Base-by-base conservation (phyloP, 139 green algal genomes). In the Diplosphaera chodatii region DNA sequence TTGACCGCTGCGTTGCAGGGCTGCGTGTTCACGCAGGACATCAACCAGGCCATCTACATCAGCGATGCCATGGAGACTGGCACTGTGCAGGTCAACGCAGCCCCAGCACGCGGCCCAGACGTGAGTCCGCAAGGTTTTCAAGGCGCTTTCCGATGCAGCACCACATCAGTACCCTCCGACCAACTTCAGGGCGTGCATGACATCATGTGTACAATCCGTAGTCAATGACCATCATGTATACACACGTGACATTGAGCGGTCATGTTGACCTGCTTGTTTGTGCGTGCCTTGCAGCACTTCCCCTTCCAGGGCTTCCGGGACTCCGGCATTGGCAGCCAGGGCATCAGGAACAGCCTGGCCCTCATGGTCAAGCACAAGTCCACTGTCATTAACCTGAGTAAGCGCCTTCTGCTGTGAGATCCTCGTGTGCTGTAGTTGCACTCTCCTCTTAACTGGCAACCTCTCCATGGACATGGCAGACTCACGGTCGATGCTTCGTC, bases 341-440 rank as follows among this genome's bases (percentile, higher is more conserved):
- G 94, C 63, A 91, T 98, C 32, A 82, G 75, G 29, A 96, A 97
- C 83, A 87, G 66, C 29, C 89, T 98, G 41, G 77, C 81, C 16
- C 88, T 97, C 82, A 97, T 98, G 93, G 88, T 84, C 68, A 98
- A 97, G 82, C 88, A 82, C 55, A 98, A 98, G 86, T 89, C 77
- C 64, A 97, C 92, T 0, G 94, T 98, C 8, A 91, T 97, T 70
- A 97, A 96, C 78, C 80, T 98, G 62, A 68, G 84, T 4, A 73
- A 77, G 3, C n/a, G n/a, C n/a, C n/a, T n/a, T n/a, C n/a, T n/a
- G n/a, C n/a, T n/a, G n/a, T n/a, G n/a, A n/a, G n/a, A n/a, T n/a
- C n/a, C n/a, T 29, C 4, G n/a, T n/a, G 1, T 30, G 6, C 28
- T 10, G 27, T 22, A 66, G 3, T 30, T 32, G 6, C n/a, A n/a